These are phyloP conservation scores for Pisolithus orientalis DNA, from an alignment of 768 basidiomycete species.

Conservation along the genomic window DNA sequence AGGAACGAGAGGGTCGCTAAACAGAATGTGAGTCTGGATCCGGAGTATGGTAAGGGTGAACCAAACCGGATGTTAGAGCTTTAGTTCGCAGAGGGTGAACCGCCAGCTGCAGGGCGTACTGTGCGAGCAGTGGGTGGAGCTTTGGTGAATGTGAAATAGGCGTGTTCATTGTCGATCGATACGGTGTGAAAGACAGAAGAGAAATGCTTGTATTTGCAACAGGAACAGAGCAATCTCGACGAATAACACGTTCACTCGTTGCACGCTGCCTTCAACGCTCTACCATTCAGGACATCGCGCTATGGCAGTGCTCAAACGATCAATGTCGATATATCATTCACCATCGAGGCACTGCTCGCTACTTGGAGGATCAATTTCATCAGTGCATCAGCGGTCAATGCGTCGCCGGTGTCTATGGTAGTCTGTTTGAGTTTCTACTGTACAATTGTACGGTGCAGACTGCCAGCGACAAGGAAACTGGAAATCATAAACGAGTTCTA, in stretches of 20 bases:
- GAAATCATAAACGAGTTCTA: neutral
- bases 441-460: too few species aligned
- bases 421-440: too few species aligned
- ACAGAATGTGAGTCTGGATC: neutral
- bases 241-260: too few species aligned
- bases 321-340: too few species aligned
- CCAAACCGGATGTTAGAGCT: slow-evolving; percentile 63
- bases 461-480: too few species aligned
- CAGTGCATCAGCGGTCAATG: too few species aligned
- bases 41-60: neutral
- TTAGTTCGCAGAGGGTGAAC: slow-evolving; percentile 75
- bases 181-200: neutral
- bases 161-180: slow-evolving; percentile 33
- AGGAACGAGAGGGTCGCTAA: slow-evolving; percentile 53
- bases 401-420: too few species aligned
- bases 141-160: slow-evolving; percentile 10
- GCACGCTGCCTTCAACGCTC: too few species aligned
- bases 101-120: slow-evolving; percentile 64
- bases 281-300: too few species aligned
- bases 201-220: neutral
- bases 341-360: too few species aligned
- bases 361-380: too few species aligned
- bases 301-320: too few species aligned
- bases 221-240: neutral
- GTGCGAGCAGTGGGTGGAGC: slow-evolving; percentile 48